Base-by-base conservation (phyloP, 805 yeast species). In the Lachancea quebecensis region DNA sequence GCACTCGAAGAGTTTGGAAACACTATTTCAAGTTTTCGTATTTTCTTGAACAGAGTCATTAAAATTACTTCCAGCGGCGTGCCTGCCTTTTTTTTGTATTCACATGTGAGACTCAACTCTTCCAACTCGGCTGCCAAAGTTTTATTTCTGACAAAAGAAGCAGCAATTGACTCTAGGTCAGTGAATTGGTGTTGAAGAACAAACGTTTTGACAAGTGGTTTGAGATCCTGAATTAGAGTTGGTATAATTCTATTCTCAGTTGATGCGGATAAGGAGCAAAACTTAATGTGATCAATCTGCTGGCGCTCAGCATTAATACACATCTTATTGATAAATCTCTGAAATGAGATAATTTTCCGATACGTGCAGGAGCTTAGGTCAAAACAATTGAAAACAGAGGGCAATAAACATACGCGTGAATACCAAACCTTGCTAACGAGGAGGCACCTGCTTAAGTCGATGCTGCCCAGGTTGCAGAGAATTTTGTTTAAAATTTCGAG, bases 401-500 rank as follows among this genome's bases (percentile, higher is more conserved):
- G 58, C 10, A 53, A 42, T 6, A 35, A 34, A 4, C 41, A 38
- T 8, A 64, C 46, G n/a, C 44, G 54, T 10, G 42, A 21, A 30
- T 46, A 35, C 64, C 66, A 62, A 3, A 35, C 17, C 38, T 51
- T 59, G 33, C 56, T 53, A 1, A 59, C 61, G 6, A 42, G 28
- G 21, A 47, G 35, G 18, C 54, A 46, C n/a, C 39, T 44, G 11
- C 54, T 27, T 6, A 61, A 35, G 14, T 62, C 61, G 29, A 38
- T 51, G 5, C 56, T 35, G 6, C 48, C 38, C 5, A 62, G 52
- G 11, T 50, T 39, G 16, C 33, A 14, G 10, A 64, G 42, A 10
- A 64, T 50, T 4, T 29, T 12, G 4, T 55, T 51, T 6, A 56
- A n/a, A n/a, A 64, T 17, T 46, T 64, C 68, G 0, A 47, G 7